Base-by-base conservation (phyloP, 2,329 filamentous ascomycete genomes). In the Phyllosticta capitalensis region DNA sequence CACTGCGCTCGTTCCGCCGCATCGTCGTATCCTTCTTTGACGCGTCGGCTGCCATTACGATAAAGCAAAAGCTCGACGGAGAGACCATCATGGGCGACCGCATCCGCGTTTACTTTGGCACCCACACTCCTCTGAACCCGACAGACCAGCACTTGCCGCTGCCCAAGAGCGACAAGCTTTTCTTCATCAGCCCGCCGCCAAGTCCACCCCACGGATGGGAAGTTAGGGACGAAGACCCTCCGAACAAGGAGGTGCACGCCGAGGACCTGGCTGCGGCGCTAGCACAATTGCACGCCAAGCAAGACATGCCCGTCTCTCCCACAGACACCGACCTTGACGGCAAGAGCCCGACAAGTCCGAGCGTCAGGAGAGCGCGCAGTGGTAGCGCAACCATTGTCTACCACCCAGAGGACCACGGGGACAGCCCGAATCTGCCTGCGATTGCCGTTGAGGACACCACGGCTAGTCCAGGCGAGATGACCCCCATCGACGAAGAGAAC, bases 11-110 rank as follows among this genome's bases (percentile, higher is more conserved):
- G 6, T 90, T 94, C 79, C 83, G 86, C 64, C 86, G 89, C 71
- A 90, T 94, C 68, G 80, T 92, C 66, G 83, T 89, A 62, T 90
- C 88, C 65, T 92, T 94, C 78, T 86, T 81, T 73, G 83, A 84
- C 62, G 79, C 82, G 67, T 81, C 85, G 57, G 82, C 86, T 58
- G 88, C 89, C 60, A 84, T 89, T 66, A 78, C 79, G 59, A 87
- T 92, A 59, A 85, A 88, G 63, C 78, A 83, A 65, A 79, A 86
- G 59, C 88, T 90, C 74, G 88, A 94, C 67, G 85, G 86, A 66
- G 86, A 91, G 74, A 76, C 77, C 22, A 79, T 92, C 64, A 82
- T 92, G 75, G 89, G 88, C 66, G 81, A 28, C 76, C 80, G 71
- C 51, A 69, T 73, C 30, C 70, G 71, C 52, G 71, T 73, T 21